These are phyloP conservation scores for Stagonosporopsis chrysanthemi DNA, from an alignment of 2,329 filamentous ascomycete species.

Conservation along the genomic window DNA sequence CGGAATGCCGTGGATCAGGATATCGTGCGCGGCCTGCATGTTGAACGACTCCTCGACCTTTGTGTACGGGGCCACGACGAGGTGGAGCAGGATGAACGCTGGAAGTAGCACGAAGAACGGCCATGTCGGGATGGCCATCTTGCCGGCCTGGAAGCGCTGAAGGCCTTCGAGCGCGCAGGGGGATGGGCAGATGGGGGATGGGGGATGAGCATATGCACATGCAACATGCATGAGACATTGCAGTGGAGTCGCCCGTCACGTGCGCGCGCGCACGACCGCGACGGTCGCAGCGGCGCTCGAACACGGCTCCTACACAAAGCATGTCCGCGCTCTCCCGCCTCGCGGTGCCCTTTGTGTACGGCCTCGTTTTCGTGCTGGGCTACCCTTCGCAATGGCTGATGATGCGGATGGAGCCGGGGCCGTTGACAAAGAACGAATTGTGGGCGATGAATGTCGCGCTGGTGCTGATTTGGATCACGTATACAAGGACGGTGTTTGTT, in stretches of 20 bases:
- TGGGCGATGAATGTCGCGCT: conserved; percentile 72
- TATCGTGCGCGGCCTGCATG: conserved; percentile 90
- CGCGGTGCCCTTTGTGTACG: conserved; percentile 72
- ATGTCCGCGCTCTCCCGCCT: conserved; percentile 50
- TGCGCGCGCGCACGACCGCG: conserved; percentile 26
- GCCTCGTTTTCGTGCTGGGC: conserved; percentile 72
- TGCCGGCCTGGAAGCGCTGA: not conserved
- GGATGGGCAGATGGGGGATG: not conserved
- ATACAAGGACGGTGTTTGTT: conserved; percentile 68
- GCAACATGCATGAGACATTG: too few species aligned
- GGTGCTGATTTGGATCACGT: conserved; percentile 71
- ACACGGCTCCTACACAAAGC: conserved; percentile 4
- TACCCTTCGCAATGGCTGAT: conserved; percentile 79
- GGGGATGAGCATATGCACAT: not conserved
- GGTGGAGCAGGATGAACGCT: conserved; percentile 64
- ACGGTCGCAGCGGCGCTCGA: not conserved
- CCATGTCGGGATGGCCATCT: conserved; percentile 36
- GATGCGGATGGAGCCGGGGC: conserved; percentile 63
- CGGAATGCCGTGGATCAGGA: conserved; percentile 81
- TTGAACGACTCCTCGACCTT: conserved; percentile 99
- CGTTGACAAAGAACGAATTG: conserved; percentile 64
- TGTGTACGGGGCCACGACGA: conserved; percentile 81
- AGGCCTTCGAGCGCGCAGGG: not conserved
- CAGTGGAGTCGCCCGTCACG: conserved; percentile 23
- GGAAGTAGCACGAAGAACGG: conserved; percentile 44